Evolutionary conservation across 495 filamentous ascomycete species (phyloP), one percentile per base, ranked within the genome.

Genomic region (Massariosphaeria phaeospora): DNA sequence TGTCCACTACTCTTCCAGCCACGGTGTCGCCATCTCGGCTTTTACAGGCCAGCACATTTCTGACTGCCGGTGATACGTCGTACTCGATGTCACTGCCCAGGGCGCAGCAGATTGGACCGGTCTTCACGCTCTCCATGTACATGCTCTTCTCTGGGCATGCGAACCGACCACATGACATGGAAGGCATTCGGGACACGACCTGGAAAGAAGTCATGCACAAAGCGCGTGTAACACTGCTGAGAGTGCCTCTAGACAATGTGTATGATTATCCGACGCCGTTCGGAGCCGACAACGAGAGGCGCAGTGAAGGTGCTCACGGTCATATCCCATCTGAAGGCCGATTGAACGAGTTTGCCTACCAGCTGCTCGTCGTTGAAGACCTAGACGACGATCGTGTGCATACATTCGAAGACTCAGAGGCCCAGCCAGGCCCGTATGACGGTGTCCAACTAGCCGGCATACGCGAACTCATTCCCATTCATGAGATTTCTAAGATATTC

Each of bases 131-230:
- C 13, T 94, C 91, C 1, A 75, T 97, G 68, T 99, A 97, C 71
- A 97, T 99, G 94, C 81, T 96, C 4, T 99, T 97, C 66, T 76
- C 81, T 11, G 83, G 89, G 17, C 90, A 99, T 70, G 69, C 84
- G 13, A 47, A 55, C 31, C 74, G 83, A 21, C 77, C 76, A 6
- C 76, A 84, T 42, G 75, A 85, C 48, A 79, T 84, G 55, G 75
- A 82, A 63, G 78, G 73, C 15, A 65, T 83, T 31, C 76, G 87
- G 36, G 84, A 91, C 60, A 83, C 86, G 1, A 90, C 91, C 0
- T 97, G 93, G 94, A 94, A 97, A 64, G 94, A 99, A 66, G 90
- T 95, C 35, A 89, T 97, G 48, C 89, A 96, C 70, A 99, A 97
- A 70, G 89, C 89, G 18, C 79, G 83, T 36, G 79, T 96, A 9